phyloP scores from a whole-genome alignment of 225 moss, liverwort and hornwort species.

The Pleurozium schreberi region DNA sequence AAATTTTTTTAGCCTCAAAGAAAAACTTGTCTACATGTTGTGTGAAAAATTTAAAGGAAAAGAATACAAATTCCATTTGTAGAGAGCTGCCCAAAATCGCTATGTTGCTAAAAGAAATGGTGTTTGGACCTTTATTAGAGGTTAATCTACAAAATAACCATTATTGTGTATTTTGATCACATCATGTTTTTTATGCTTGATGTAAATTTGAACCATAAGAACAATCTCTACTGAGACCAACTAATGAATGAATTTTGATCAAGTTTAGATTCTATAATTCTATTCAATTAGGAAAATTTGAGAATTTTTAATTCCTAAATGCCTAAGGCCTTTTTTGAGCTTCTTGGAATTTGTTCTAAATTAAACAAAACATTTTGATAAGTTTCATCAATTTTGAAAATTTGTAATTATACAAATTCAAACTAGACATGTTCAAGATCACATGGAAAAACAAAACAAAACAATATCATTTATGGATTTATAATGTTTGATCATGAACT shows the following conservation, averaged over 20 bases:
- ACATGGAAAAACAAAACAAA: too few species aligned
- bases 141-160: too few species aligned
- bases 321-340: neutral
- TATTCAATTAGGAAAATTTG: neutral
- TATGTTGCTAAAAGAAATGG: too few species aligned
- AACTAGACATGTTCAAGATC: neutral
- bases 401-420: fast-evolving
- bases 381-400: neutral
- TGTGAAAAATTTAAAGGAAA: too few species aligned
- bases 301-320: neutral
- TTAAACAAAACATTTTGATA: neutral
- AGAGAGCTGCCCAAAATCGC: too few species aligned
- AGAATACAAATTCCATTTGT: too few species aligned
- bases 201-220: neutral
- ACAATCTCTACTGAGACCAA: neutral
- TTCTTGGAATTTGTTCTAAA: neutral
- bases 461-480: neutral
- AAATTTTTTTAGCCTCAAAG: too few species aligned
- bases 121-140: too few species aligned
- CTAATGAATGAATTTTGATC: neutral
- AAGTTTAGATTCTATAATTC: neutral
- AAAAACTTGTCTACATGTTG: too few species aligned
- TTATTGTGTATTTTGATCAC: neutral
- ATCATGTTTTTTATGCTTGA: neutral
- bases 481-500: neutral